Evolutionary conservation across 495 filamentous ascomycete genomes (phyloP).

Genomic region (Xylaria cubensis): DNA sequence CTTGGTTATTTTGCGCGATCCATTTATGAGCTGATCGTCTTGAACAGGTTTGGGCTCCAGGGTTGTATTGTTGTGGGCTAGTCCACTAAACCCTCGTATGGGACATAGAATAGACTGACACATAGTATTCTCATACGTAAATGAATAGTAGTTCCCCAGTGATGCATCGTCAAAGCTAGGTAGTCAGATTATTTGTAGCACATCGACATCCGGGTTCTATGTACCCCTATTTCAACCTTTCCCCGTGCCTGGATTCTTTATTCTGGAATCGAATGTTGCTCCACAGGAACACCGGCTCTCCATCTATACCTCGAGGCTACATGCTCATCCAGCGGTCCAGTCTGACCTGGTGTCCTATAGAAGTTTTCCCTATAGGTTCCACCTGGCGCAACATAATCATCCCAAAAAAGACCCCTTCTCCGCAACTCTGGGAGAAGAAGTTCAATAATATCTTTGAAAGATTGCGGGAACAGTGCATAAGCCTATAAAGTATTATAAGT

Average conservation of each 20-base stretch:
- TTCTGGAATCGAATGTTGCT: constrained; percentile 39
- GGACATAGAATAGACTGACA: constrained; percentile 1
- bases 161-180: constrained; percentile 6
- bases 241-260: constrained; percentile 10
- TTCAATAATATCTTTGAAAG: constrained; percentile 68
- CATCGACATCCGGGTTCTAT: constrained; percentile 5
- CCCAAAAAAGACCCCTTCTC: constrained; percentile 60
- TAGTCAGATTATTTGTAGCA: constrained; percentile 2
- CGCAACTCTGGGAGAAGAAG: constrained; percentile 65
- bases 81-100: constrained; percentile 6
- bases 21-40: not conserved
- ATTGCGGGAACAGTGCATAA: constrained; percentile 64
- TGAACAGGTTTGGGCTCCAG: too few species aligned
- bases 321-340: constrained; percentile 38
- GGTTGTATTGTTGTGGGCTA: not conserved
- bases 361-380: constrained; percentile 61
- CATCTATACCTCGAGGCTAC: constrained; percentile 41
- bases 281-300: constrained; percentile 39
- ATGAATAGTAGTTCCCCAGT: not conserved
- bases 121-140: not conserved
- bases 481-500: constrained; percentile 40
- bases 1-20: not conserved
- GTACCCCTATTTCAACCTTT: constrained; percentile 1
- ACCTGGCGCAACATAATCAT: constrained; percentile 54
- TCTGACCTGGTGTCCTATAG: constrained; percentile 44